Conservation (phyloP, 2,329 filamentous ascomycete species). For the Penicillium vulpinum region DNA sequence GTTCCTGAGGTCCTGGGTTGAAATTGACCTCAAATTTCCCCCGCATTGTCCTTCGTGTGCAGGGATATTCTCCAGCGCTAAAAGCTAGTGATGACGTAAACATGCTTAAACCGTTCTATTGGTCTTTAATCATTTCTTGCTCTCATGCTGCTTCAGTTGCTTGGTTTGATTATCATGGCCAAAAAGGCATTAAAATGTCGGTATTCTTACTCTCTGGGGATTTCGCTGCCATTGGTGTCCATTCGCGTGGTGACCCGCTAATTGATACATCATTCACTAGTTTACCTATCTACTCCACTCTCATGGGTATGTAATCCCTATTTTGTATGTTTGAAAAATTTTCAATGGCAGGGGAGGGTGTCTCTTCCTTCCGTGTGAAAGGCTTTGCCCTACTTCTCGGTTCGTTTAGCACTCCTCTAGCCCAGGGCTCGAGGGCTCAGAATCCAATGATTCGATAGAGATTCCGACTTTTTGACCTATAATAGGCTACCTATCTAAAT, state of each 20-base stretch:
- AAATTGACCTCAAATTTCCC: too few species aligned
- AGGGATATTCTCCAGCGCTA: too few species aligned
- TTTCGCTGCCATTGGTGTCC: conserved; percentile 6
- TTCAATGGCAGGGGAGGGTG: conserved; percentile 5
- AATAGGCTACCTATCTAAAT: neutral
- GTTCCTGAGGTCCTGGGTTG: too few species aligned
- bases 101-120: neutral
- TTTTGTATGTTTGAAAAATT: neutral
- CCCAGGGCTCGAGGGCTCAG: neutral
- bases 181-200: neutral
- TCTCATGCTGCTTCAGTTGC: conserved; percentile 7
- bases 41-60: neutral
- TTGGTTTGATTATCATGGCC: neutral
- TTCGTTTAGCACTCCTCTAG: neutral
- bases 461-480: neutral
- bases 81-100: too few species aligned
- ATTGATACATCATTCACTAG: neutral
- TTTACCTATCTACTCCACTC: conserved; percentile 4
- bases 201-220: neutral
- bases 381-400: neutral
- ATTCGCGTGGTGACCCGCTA: conserved; percentile 14
- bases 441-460: neutral
- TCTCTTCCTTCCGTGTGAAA: neutral
- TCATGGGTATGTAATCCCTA: too few species aligned
- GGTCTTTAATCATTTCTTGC: conserved; percentile 9